Base-by-base conservation (phyloP, 441 rosid genomes). In the Erodium moschatum region DNA sequence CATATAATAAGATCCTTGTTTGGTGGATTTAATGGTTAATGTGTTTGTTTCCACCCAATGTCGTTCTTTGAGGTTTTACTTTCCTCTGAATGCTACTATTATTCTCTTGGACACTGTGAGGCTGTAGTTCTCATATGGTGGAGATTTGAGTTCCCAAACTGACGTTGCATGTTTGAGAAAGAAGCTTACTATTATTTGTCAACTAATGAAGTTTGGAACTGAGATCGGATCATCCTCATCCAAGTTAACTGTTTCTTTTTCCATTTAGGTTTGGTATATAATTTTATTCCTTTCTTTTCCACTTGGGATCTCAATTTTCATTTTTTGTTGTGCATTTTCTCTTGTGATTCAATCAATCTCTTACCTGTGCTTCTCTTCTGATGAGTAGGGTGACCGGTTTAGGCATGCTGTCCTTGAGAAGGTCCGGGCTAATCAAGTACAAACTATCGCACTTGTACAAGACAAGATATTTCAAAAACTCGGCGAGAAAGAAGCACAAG, bases 401-500 rank as follows among this genome's bases (percentile, higher is more conserved):
- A 80, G 86, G 54, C 89, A 79, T 75, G 76, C 77, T 21, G 77
- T 90, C 65, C 72, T 86, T 18, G 88, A 87, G 31, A 86, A 87
- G 86, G 81, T 88, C 71, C 89, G 86, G 78, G 79, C 78, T 18
- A 73, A 77, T 79, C 96, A 85, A 75, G 79, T 79, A 24, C 90
- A 84, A 68, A 82, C 89, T 4, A 69, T 88, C 67, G 83, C 94
- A 35, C 76, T 82, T 33, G 77, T 89, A 72, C 89, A 89, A 83
- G 89, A 84, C 38, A 86, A 71, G 61, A 80, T 82, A 71, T 20
- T 84, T 13, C 83, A 77, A 78, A 90, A 87, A 67, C 91, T 92
- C 58, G 81, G 79, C 27, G 85, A 85, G 75, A 92, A 90, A 80
- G 96, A 88, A 67, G 85, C 81, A 33, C 91, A 92, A 72, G 76